phyloP scores from a whole-genome alignment of 2,329 filamentous ascomycete genomes.

The Epichloe sp. region DNA sequence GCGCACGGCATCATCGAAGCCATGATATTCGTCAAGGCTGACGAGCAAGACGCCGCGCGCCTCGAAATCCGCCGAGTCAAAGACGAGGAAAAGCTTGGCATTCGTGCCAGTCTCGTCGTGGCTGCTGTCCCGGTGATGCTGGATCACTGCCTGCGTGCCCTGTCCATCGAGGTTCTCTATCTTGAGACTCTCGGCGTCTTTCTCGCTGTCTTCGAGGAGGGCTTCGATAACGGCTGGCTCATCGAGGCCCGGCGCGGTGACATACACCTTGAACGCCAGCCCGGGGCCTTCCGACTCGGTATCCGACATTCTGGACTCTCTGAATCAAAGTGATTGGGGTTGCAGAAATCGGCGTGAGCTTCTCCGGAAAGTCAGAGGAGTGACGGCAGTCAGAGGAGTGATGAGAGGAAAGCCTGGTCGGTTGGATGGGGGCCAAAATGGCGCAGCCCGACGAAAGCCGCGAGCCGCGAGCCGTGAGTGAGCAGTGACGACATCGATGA shows the following conservation, averaged over 20 bases:
- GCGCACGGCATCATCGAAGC: slow-evolving; percentile 3
- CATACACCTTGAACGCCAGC: neutral
- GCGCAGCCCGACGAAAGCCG: neutral
- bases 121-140: neutral
- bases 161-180: neutral
- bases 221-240: neutral
- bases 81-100: neutral
- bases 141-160: neutral
- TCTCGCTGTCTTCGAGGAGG: neutral
- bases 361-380: neutral
- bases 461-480: neutral
- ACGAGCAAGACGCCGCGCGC: slow-evolving; percentile 1
- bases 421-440: neutral
- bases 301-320: neutral
- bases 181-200: neutral
- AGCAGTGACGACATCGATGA: neutral
- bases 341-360: no score
- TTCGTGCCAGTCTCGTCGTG: neutral
- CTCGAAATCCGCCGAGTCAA: slow-evolving; percentile 1
- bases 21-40: slow-evolving; percentile 4
- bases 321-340: no score
- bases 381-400: neutral
- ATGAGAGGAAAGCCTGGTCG: neutral
- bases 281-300: neutral
- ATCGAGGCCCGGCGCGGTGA: neutral